Conservation (phyloP, 805 yeast species). For the Alloascoidea hylecoeti region DNA sequence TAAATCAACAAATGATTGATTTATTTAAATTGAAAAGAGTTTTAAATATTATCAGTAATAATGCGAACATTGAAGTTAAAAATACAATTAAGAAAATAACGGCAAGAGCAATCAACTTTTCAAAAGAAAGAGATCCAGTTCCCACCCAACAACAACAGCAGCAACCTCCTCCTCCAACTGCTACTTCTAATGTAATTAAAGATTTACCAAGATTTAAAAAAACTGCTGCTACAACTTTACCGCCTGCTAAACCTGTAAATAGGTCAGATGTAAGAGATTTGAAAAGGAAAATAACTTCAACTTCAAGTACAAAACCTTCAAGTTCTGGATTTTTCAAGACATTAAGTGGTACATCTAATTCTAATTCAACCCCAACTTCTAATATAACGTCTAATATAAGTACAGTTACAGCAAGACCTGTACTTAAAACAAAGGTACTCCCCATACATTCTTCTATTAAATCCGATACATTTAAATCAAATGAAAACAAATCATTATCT, state of each 20-base stretch:
- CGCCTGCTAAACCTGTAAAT: too few relatives aligned
- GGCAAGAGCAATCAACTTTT: not conserved
- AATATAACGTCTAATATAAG: not conserved
- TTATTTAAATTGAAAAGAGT: not conserved
- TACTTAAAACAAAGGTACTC: not conserved
- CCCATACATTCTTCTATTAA: too few relatives aligned
- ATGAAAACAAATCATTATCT: not conserved
- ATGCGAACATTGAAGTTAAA: not conserved
- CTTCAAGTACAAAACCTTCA: not conserved
- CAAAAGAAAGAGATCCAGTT: too few relatives aligned
- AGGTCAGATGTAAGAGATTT: too few relatives aligned
- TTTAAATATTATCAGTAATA: not conserved
- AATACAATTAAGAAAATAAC: not conserved
- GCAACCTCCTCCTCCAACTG: not conserved
- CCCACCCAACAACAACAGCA: too few relatives aligned
- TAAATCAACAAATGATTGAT: not conserved
- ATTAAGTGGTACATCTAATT: not conserved
- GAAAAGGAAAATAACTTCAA: too few relatives aligned
- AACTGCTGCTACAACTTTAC: not conserved
- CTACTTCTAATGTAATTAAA: not conserved
- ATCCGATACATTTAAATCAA: too few relatives aligned
- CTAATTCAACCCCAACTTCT: not conserved
- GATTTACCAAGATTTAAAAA: not conserved
- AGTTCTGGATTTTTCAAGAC: conserved; percentile 1
- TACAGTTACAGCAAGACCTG: not conserved